A percentile compares a stretch with the other conserved stretches of the same genome.
Conservation (phyloP, 2,329 filamentous ascomycete species). For the Aspergillus aculeatus region DNA sequence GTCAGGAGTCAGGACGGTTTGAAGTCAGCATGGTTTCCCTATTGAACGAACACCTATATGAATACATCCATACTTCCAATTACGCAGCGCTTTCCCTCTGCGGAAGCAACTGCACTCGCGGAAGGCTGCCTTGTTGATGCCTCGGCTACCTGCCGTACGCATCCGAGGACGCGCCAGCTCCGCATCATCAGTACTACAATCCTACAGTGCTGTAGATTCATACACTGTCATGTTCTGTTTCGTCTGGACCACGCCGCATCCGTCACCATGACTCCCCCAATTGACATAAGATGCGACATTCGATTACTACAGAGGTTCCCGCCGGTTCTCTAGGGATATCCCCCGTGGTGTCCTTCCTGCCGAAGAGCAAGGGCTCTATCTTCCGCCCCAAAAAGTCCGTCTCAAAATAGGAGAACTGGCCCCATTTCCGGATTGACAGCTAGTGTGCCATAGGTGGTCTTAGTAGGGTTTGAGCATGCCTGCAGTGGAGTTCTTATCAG, state of each 20-base stretch:
- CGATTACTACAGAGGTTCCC: too few species aligned
- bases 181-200: not conserved
- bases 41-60: too few species aligned
- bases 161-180: not conserved
- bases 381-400: not conserved
- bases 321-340: not conserved
- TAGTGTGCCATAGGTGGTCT: not conserved
- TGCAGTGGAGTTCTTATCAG: not conserved
- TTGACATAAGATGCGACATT: too few species aligned
- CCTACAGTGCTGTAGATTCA: not conserved
- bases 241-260: not conserved
- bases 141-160: not conserved
- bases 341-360: not conserved
- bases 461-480: not conserved
- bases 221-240: too few species aligned
- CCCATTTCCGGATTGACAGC: not conserved
- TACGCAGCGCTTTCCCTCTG: too few species aligned
- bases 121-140: not conserved
- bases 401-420: not conserved
- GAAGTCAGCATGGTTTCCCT: too few species aligned
- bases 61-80: too few species aligned
- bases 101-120: too few species aligned
- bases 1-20: not conserved
- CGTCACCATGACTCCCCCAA: not conserved
- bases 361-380: not conserved